Conservation (phyloP, 2,329 filamentous ascomycete species). For the Aspergillus cejpii region DNA sequence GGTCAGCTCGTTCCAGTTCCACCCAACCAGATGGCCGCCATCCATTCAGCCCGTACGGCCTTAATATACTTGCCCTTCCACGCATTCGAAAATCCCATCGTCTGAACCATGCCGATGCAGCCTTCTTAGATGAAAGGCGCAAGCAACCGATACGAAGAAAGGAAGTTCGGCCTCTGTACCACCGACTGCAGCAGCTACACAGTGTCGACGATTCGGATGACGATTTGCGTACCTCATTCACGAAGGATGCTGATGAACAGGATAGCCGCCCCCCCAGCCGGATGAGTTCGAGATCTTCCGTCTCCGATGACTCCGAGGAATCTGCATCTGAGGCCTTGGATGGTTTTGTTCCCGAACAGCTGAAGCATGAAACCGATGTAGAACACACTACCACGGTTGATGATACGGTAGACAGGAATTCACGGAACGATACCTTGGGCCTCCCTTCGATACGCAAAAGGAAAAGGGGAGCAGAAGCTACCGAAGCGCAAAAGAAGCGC, state of each 20-base stretch:
- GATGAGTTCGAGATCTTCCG: constrained; percentile 48
- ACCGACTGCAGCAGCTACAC: constrained; percentile 66
- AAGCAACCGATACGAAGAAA: constrained; percentile 51
- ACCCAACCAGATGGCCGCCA: constrained; percentile 38
- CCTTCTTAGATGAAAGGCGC: constrained; percentile 63
- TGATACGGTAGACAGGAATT: constrained; percentile 21
- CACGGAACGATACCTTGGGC: constrained; percentile 40
- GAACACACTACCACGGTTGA: constrained; percentile 15
- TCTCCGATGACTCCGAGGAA: constrained; percentile 46
- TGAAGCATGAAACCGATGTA: constrained; percentile 7
- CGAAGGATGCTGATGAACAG: constrained; percentile 73
- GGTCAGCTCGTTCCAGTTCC: constrained; percentile 53
- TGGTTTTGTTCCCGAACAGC: constrained; percentile 23
- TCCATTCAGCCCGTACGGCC: constrained; percentile 29
- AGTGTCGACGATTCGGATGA: constrained; percentile 84
- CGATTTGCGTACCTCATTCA: constrained; percentile 61
- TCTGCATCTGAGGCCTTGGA: constrained; percentile 4
- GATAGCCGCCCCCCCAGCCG: constrained; percentile 77
- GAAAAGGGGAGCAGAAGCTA: constrained; percentile 64
- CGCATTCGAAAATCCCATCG: constrained; percentile 64
- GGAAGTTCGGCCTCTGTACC: constrained; percentile 71
- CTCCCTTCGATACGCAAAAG: constrained; percentile 58
- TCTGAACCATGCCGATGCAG: constrained; percentile 54
- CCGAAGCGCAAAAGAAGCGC: constrained; percentile 67
- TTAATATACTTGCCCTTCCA: constrained; percentile 61